These are phyloP conservation scores for Plantago coronopus DNA, from an alignment of 305 asterid species.

Conservation along the genomic window DNA sequence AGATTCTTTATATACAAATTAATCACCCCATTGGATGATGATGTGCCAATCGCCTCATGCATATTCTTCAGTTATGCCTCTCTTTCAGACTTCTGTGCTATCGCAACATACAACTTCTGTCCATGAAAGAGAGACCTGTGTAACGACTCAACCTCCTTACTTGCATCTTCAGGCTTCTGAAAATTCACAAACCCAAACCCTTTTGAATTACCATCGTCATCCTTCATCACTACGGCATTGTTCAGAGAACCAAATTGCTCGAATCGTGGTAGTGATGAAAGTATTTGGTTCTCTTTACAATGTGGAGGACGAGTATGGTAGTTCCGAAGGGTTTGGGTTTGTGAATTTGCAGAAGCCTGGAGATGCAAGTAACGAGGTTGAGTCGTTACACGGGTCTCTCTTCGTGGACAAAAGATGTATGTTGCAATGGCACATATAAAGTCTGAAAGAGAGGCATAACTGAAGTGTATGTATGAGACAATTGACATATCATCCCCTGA, in stretches of 20 bases:
- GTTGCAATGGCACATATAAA: no score
- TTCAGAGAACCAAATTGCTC: conserved; percentile 44
- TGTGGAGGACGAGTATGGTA: no score
- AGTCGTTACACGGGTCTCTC: no score
- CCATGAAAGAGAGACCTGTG: conserved; percentile 28
- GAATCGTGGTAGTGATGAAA: no score
- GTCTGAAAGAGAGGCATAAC: no score
- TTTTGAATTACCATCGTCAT: conserved; percentile 50
- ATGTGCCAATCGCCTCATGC: conserved; percentile 28
- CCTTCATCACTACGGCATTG: conserved; percentile 47
- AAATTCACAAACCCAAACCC: conserved; percentile 66
- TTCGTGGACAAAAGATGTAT: no score
- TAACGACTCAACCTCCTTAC: conserved; percentile 44
- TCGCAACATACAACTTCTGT: conserved; percentile 49
- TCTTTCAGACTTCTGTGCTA: conserved; percentile 62
- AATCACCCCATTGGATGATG: conserved; percentile 36
- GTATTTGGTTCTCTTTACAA: no score
- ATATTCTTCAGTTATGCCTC: conserved; percentile 52
- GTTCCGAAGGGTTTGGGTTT: no score
- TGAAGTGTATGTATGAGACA: no score
- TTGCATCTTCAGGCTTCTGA: conserved; percentile 56
- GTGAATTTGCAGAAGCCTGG: no score
- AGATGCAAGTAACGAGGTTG: no score
- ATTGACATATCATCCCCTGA: no score
- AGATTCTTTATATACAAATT: conserved; percentile 52